Percentiles rank a stretch among this genome's conserved stretches.
Conservation (phyloP, 129 eudicot species). For the Dittrichia graveolens region DNA sequence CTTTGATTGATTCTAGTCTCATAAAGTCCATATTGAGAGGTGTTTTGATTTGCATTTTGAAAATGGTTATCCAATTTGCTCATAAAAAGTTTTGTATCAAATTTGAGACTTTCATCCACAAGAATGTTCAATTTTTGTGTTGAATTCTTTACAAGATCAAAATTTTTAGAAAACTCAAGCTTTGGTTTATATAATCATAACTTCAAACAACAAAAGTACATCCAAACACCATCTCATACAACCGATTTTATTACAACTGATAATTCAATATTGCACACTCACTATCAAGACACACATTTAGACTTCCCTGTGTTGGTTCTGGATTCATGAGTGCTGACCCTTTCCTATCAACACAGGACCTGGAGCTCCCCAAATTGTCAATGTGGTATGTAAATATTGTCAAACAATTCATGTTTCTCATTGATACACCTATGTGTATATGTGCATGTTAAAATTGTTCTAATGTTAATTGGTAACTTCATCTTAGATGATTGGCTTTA, state of each 20-base stretch:
- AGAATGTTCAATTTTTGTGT: no score
- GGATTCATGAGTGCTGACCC: background rate
- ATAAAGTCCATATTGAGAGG: background rate
- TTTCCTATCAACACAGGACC: slow-evolving; percentile 53
- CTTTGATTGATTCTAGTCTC: background rate
- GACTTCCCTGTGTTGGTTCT: no score
- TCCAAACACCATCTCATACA: no score
- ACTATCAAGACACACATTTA: no score
- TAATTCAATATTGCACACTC: no score
- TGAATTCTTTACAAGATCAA: no score
- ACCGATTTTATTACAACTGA: no score
- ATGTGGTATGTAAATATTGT: slow-evolving; percentile 51
- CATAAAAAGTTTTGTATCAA: no score
- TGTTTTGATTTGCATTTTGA: background rate
- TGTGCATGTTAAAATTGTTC: background rate
- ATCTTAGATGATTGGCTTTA: background rate
- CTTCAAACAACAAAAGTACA: no score
- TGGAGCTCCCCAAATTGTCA: slow-evolving; percentile 62
- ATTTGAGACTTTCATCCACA: no score
- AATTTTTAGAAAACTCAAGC: no score
- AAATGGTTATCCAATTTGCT: background rate
- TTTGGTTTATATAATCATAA: no score
- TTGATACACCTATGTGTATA: background rate
- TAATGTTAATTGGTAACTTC: background rate
- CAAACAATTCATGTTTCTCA: background rate